These are phyloP conservation scores for Suillus fuscotomentosus DNA, from an alignment of 768 basidiomycete genomes.

Conservation along the genomic window DNA sequence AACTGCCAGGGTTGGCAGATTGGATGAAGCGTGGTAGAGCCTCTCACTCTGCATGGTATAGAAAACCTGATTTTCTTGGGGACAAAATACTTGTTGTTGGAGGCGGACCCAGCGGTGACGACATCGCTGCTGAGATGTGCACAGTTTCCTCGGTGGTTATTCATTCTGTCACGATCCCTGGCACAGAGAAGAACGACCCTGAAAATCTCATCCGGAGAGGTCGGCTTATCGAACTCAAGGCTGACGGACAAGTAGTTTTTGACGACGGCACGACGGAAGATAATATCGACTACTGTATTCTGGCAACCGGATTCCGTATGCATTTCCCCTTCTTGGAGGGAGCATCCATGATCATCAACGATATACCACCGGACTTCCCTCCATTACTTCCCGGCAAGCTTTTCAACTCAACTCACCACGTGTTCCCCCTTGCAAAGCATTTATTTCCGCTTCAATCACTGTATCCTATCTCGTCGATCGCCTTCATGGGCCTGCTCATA, in stretches of 20 bases:
- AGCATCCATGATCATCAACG: constrained; percentile 32
- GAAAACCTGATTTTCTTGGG: constrained; percentile 43
- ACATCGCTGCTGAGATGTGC: constrained; percentile 62
- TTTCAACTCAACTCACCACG: constrained; percentile 60
- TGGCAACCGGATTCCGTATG: constrained; percentile 76
- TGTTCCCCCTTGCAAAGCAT: constrained; percentile 73
- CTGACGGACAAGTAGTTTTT: constrained; percentile 49
- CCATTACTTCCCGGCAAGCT: constrained; percentile 46
- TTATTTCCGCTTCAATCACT: constrained; percentile 58
- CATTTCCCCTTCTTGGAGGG: constrained; percentile 59
- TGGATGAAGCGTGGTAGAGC: constrained; percentile 58
- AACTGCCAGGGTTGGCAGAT: constrained; percentile 51
- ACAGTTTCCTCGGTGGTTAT: constrained; percentile 45
- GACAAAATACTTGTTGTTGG: constrained; percentile 46
- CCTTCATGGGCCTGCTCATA: constrained; percentile 62
- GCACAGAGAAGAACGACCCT: constrained; percentile 30
- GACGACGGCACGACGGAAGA: constrained; percentile 56
- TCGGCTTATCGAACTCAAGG: constrained; percentile 40
- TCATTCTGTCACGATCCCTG: constrained; percentile 43
- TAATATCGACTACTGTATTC: constrained; percentile 59
- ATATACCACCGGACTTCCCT: constrained; percentile 43
- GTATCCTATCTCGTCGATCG: constrained; percentile 51
- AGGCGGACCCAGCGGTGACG: constrained; percentile 65
- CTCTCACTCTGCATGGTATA: constrained; percentile 68
- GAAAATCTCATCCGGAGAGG: constrained; percentile 42